phyloP scores from a whole-genome alignment of 2,329 filamentous ascomycete genomes.

The Trichoderma oligosporum region DNA sequence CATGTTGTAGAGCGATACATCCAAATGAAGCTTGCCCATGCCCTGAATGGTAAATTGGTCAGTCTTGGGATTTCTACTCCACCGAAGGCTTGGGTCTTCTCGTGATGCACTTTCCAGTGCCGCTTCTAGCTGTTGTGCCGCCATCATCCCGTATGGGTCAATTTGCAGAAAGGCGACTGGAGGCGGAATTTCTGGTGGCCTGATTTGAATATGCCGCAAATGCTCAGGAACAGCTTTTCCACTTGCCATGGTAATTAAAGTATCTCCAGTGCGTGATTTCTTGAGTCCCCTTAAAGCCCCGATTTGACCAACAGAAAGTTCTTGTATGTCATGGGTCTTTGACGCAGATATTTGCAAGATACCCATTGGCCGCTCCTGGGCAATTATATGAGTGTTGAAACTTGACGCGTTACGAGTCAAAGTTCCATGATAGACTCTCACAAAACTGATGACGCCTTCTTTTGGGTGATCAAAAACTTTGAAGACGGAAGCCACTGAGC shows the following conservation, averaged over 20 bases:
- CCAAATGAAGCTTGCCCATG: conserved; percentile 94
- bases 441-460: conserved; percentile 83
- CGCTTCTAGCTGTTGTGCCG: conserved; percentile 74
- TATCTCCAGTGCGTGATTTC: conserved; percentile 89
- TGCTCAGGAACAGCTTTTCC: conserved; percentile 61
- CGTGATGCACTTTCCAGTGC: conserved; percentile 74
- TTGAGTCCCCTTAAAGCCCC: conserved; percentile 90
- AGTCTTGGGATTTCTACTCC: conserved; percentile 80
- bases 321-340: conserved; percentile 78
- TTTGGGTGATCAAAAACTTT: conserved; percentile 89
- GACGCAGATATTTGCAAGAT: conserved; percentile 87
- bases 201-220: conserved; percentile 72
- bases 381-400: conserved; percentile 81
- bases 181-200: conserved; percentile 83
- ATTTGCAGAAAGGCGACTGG: conserved; percentile 96
- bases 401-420: conserved; percentile 69
- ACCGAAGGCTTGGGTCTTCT: conserved; percentile 88
- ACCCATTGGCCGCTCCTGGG: conserved; percentile 74
- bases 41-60: conserved; percentile 91
- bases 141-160: conserved; percentile 71
- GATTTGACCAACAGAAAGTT: conserved; percentile 82
- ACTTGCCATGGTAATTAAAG: conserved; percentile 69
- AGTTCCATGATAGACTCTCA: conserved; percentile 84
- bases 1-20: conserved; percentile 84
- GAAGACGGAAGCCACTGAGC: conserved; percentile 69